phyloP scores from a whole-genome alignment of 176 grass and related monocot genomes.

The Cocos nucifera region DNA sequence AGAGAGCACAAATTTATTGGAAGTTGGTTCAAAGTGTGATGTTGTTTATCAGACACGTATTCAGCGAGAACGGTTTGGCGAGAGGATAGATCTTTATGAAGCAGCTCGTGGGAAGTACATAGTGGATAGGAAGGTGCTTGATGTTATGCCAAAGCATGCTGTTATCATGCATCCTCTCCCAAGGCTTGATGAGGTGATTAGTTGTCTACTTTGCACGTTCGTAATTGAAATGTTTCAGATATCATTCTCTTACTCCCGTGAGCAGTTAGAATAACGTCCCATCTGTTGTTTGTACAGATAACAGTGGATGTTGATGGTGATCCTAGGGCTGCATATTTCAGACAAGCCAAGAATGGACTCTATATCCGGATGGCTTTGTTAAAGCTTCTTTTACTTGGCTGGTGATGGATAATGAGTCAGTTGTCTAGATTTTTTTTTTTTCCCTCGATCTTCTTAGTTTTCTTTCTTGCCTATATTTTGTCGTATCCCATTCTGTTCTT shows the following conservation, averaged over 20 bases:
- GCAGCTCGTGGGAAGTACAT: slow-evolving; percentile 85
- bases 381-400: slow-evolving; percentile 81
- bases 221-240: no score
- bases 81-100: slow-evolving; percentile 89
- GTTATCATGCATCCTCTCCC: slow-evolving; percentile 14
- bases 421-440: no score
- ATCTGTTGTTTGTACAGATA: slow-evolving; percentile 32
- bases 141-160: slow-evolving; percentile 20
- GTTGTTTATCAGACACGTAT: slow-evolving; percentile 99
- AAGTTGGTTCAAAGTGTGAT: slow-evolving; percentile 79
- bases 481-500: no score
- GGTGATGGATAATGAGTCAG: slow-evolving; percentile 18
- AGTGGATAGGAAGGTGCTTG: slow-evolving; percentile 58
- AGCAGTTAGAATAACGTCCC: neutral
- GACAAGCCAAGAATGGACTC: slow-evolving; percentile 96
- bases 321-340: slow-evolving; percentile 91
- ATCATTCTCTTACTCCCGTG: no score
- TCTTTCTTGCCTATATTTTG: no score
- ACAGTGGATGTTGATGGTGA: slow-evolving; percentile 67
- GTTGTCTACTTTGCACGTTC: no score
- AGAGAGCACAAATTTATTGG: slow-evolving; percentile 82
- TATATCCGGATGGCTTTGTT: slow-evolving; percentile 96
- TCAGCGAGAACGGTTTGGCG: slow-evolving; percentile 93
- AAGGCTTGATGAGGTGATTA: slow-evolving; percentile 77
- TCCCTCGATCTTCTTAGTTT: no score